Evolutionary conservation across 2,329 filamentous ascomycete species (phyloP), one percentile per base, ranked within the genome.

Genomic region (Penicillium sp.): DNA sequence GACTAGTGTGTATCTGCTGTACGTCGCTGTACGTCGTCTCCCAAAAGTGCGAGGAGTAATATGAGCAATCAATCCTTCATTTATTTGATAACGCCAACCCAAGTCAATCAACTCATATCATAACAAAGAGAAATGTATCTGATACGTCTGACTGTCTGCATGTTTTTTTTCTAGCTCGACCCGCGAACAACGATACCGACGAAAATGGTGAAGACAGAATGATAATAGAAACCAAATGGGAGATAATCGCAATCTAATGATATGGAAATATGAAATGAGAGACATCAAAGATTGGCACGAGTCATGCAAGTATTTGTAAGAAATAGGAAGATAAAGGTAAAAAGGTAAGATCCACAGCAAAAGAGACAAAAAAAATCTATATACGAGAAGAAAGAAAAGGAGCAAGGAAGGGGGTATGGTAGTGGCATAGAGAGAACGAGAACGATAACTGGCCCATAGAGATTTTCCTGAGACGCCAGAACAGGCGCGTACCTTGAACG

Each of bases 131-230:
- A 30, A 45, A 17, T 41, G n/a, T 21, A 38, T 8, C 31, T 53
- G 23, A 21, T 53, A 13, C 21, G 30, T 53, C 19, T 21, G 19
- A 21, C 38, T 53, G 6, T 41, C 13, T 41, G 9, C 15, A 17
- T 31, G 30, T 54, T 54, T 47, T 55, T 19, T 45, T 46, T 55
- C 44, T 49, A 46, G 52, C 58, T 60, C 58, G 58, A 56, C 52
- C 58, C 47, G 52, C 58, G 58, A 60, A 60, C 41, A 54, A 41
- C 0, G 30, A 41, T 19, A 52, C 31, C 49, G 15, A 23, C 13
- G 7, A 50, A 30, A 44, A 31, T 31, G 19, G 19, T 21, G 31
- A 53, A 41, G 5, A 21, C 31, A 8, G 23, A 41, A 17, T 19
- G n/a, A 53, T 26, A 44, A 29, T 9, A 8, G 3, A 41, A 53